Evolutionary conservation across 177 flowering plant species (phyloP).

Genomic region (Telopea speciosissima): DNA sequence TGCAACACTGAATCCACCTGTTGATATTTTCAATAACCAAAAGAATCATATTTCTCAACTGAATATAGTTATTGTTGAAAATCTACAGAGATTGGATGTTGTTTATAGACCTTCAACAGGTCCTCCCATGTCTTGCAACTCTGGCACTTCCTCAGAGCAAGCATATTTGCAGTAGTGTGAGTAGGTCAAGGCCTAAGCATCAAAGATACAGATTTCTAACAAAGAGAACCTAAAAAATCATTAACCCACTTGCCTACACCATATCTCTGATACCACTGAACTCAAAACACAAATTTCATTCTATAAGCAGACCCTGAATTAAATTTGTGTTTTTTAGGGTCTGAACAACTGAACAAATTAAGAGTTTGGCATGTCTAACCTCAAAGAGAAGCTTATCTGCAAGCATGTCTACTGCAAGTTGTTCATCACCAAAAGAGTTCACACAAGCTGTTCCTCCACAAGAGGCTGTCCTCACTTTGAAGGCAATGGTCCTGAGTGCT

Average conservation of each 20-base stretch:
- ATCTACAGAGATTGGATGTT: neutral
- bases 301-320: neutral
- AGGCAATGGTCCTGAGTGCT: slow-evolving; percentile 87
- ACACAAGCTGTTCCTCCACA: slow-evolving; percentile 97
- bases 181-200: slow-evolving; percentile 69
- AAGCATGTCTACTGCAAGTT: slow-evolving; percentile 94
- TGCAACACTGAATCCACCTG: slow-evolving; percentile 98
- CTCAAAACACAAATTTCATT: neutral
- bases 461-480: slow-evolving; percentile 95
- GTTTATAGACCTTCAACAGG: slow-evolving; percentile 65
- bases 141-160: slow-evolving; percentile 98
- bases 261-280: neutral
- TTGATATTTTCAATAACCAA: neutral
- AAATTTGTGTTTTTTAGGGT: neutral
- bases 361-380: slow-evolving; percentile 27
- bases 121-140: slow-evolving; percentile 99
- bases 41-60: neutral
- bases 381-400: slow-evolving; percentile 90
- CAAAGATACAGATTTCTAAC: neutral
- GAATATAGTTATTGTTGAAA: too few relatives aligned
- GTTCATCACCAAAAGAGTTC: slow-evolving; percentile 95
- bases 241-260: too few relatives aligned
- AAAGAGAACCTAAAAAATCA: too few relatives aligned
- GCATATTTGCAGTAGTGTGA: slow-evolving; percentile 97
- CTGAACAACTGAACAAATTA: neutral